Evolutionary conservation across 495 filamentous ascomycete species (phyloP).

Genomic region (Penicillium longicatenatum): DNA sequence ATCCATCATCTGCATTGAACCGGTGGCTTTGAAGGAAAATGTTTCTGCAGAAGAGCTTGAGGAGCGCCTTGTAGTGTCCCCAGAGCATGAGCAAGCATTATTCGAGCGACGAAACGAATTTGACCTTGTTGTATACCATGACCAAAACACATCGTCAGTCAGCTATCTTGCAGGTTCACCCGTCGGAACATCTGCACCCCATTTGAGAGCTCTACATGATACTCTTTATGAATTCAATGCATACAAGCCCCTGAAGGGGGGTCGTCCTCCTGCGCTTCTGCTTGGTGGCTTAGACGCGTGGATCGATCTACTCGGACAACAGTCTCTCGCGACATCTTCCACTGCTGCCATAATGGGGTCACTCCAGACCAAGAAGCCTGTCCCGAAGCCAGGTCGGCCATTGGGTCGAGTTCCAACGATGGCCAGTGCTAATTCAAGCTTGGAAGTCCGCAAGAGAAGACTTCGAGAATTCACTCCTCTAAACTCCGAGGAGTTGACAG

Average conservation of each 20-base stretch:
- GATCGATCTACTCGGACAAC: conserved; percentile 73
- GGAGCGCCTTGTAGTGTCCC: conserved; percentile 79
- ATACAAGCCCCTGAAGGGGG: conserved; percentile 67
- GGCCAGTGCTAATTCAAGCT: conserved; percentile 53
- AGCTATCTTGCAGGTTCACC: conserved; percentile 50
- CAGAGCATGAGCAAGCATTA: conserved; percentile 68
- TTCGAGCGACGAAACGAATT: conserved; percentile 78
- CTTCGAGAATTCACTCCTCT: conserved; percentile 60
- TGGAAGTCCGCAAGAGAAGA: conserved; percentile 56
- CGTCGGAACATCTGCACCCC: conserved; percentile 52
- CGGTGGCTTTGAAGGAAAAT: conserved; percentile 70
- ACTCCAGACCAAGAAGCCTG: conserved; percentile 39
- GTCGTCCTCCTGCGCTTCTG: conserved; percentile 70
- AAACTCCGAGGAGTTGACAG: conserved; percentile 60
- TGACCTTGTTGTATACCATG: conserved; percentile 89
- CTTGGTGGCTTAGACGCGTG: conserved; percentile 83
- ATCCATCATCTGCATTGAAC: conserved; percentile 87
- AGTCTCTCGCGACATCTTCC: conserved; percentile 60
- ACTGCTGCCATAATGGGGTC: conserved; percentile 54
- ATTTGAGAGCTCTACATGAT: conserved; percentile 70
- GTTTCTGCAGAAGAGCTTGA: conserved; percentile 85
- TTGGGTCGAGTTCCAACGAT: conserved; percentile 53
- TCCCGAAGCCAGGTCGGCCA: conserved; percentile 46
- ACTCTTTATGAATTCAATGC: conserved; percentile 82
- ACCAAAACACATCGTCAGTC: conserved; percentile 63